These are phyloP conservation scores for Eimeria acervulina DNA, from an alignment of 169 alveolate genomes.

Conservation along the genomic window DNA sequence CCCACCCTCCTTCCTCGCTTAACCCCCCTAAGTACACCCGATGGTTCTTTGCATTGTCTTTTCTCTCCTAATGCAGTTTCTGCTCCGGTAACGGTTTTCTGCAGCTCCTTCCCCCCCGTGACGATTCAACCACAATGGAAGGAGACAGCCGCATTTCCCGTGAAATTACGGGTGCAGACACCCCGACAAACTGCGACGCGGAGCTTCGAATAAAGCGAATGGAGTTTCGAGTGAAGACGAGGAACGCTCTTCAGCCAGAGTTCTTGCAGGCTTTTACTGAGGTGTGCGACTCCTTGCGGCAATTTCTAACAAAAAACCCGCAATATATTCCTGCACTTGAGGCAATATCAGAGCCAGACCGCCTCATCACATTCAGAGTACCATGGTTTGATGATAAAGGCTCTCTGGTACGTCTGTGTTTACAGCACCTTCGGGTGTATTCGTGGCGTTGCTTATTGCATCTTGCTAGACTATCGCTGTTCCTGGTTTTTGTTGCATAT, in stretches of 20 bases:
- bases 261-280: constrained; percentile 82
- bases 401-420: constrained; percentile 72
- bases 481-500: no score
- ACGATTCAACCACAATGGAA: no score
- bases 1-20: not conserved
- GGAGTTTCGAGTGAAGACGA: constrained; percentile 28
- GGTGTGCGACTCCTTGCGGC: constrained; percentile 73
- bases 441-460: no score
- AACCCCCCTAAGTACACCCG: no score
- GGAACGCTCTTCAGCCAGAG: constrained; percentile 70
- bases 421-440: not conserved
- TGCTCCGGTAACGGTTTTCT: no score
- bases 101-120: no score
- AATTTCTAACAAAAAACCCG: constrained; percentile 87
- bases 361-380: constrained; percentile 88
- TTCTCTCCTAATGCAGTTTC: no score
- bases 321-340: constrained; percentile 88
- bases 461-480: no score
- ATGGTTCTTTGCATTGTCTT: no score
- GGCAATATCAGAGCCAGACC: constrained; percentile 90
- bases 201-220: not conserved
- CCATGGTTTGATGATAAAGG: constrained; percentile 92
- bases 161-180: not conserved
- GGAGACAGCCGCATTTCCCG: not conserved
- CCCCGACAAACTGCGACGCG: constrained; percentile 14